Evolutionary conservation across 2,329 filamentous ascomycete species (phyloP).

Genomic region (Cladosporium sp.): DNA sequence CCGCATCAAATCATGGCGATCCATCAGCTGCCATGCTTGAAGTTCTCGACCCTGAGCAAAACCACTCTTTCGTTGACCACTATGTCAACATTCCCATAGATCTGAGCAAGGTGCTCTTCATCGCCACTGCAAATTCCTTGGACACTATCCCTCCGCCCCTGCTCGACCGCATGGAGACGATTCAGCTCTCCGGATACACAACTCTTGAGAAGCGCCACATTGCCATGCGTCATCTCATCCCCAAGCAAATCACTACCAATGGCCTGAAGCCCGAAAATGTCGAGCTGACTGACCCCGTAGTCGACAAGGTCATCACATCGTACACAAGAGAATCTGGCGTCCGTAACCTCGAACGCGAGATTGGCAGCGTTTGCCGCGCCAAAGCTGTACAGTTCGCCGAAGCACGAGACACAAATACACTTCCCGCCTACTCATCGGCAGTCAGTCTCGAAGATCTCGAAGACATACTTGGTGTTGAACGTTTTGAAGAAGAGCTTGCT

Average conservation of each 20-base stretch:
- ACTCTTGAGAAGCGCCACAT: constrained; percentile 96
- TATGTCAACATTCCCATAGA: constrained; percentile 96
- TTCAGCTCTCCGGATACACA: constrained; percentile 89
- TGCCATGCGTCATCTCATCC: constrained; percentile 85
- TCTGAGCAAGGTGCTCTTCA: constrained; percentile 93
- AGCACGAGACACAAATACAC: constrained; percentile 67
- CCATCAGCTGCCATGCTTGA: constrained; percentile 97
- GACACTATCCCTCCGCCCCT: constrained; percentile 94
- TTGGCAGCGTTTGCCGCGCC: constrained; percentile 87
- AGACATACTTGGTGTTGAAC: constrained; percentile 84
- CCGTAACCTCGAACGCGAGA: constrained; percentile 90
- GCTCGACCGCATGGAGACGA: constrained; percentile 95
- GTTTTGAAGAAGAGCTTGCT: constrained; percentile 91
- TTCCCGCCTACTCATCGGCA: constrained; percentile 62
- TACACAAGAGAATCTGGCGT: constrained; percentile 97
- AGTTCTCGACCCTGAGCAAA: constrained; percentile 95
- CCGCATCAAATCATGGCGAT: constrained; percentile 87
- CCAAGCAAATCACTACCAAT: constrained; percentile 90
- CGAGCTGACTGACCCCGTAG: constrained; percentile 70
- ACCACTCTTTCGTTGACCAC: constrained; percentile 89
- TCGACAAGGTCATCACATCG: constrained; percentile 91
- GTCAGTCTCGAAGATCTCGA: constrained; percentile 80
- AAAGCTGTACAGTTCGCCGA: constrained; percentile 96
- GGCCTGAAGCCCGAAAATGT: constrained; percentile 75
- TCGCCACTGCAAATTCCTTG: constrained; percentile 90